Evolutionary conservation across 164 flowering plant genomes (phyloP).

Genomic region (Tinospora cordifolia): DNA sequence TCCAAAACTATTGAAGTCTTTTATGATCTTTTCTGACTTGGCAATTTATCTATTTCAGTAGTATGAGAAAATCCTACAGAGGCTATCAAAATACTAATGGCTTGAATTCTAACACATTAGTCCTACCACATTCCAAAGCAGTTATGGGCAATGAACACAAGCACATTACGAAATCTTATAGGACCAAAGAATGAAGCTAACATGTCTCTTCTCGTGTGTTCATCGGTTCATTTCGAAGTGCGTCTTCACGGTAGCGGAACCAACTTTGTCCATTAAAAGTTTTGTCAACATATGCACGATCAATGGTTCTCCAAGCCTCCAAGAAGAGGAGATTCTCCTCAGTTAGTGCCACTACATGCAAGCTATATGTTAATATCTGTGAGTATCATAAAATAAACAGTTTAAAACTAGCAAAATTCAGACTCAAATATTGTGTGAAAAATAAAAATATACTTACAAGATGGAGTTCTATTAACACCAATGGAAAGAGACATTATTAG

Average conservation of each 20-base stretch:
- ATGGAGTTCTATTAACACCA: conserved; percentile 39
- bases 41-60: not conserved
- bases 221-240: conserved; percentile 91
- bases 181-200: conserved; percentile 19
- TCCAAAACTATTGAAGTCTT: not conserved
- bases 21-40: not conserved
- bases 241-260: conserved; percentile 93
- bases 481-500: conserved; percentile 45
- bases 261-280: conserved; percentile 93
- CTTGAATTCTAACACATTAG: no score
- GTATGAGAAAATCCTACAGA: not conserved
- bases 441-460: conserved; percentile 55
- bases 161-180: not conserved
- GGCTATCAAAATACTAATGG: no score
- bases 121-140: not conserved
- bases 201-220: conserved; percentile 87
- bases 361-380: not conserved
- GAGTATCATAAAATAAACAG: not conserved
- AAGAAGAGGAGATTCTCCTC: conserved; percentile 92
- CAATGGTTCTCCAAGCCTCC: conserved; percentile 96
- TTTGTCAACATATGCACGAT: conserved; percentile 93
- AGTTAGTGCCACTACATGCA: conserved; percentile 63
- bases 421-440: not conserved
- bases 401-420: not conserved
- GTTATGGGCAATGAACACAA: not conserved